Evolutionary conservation across 768 basidiomycete genomes (phyloP).

Genomic region (Phanerodontia chrysosporium): DNA sequence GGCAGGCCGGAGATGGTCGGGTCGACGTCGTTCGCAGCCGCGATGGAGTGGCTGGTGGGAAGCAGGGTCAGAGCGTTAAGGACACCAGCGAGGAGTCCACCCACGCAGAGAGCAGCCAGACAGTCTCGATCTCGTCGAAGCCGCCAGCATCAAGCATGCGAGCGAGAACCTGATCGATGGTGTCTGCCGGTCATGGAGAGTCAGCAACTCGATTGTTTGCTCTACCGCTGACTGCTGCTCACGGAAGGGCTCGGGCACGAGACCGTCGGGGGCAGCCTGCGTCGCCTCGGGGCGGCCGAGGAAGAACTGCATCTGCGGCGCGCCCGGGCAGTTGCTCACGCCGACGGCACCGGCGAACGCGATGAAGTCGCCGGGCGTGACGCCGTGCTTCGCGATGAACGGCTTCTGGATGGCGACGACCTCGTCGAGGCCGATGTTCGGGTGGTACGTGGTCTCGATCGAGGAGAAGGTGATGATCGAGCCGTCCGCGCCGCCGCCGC

Average conservation of each 20-base stretch:
- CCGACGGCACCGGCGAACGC: conserved; percentile 45
- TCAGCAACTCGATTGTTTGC: neutral
- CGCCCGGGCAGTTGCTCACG: conserved; percentile 39
- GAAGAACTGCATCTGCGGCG: conserved; percentile 38
- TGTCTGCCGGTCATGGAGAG: neutral
- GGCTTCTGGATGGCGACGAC: conserved; percentile 26
- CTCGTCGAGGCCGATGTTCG: conserved; percentile 41
- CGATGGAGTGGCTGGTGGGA: conserved; percentile 17
- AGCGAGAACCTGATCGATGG: conserved; percentile 17
- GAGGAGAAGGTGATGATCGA: conserved; percentile 43
- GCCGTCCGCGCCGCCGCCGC: conserved; percentile 38
- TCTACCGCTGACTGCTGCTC: neutral
- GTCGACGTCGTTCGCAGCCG: conserved; percentile 22
- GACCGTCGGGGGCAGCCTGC: conserved; percentile 10
- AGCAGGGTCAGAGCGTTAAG: neutral
- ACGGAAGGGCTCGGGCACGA: conserved; percentile 17
- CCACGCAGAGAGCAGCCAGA: conserved; percentile 19
- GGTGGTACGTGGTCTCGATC: conserved; percentile 39
- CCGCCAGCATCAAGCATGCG: conserved; percentile 16
- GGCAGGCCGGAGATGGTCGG: conserved; percentile 5
- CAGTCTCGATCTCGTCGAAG: conserved; percentile 21
- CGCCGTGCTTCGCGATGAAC: conserved; percentile 32
- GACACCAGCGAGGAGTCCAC: neutral
- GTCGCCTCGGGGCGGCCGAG: neutral
- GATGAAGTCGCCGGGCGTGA: conserved; percentile 44